Percentiles rank a stretch among this genome's conserved stretches.
Conservation (phyloP, 164 flowering plant species). For the Dillenia suffruticosa region DNA sequence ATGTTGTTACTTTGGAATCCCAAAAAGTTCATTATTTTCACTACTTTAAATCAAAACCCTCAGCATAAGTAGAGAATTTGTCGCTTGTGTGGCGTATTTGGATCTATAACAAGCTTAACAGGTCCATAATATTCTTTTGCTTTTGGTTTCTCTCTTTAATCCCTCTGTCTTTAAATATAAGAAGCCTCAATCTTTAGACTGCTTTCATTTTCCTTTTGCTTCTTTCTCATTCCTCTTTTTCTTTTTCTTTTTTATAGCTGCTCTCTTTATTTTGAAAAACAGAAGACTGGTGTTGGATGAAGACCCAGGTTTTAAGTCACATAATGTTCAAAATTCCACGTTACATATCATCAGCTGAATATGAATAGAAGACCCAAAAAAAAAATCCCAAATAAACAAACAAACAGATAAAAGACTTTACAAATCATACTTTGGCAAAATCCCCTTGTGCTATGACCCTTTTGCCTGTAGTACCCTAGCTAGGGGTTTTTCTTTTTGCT, state of each 20-base stretch:
- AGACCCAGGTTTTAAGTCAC: too few species aligned
- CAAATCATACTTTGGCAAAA: background rate
- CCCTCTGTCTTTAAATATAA: constrained; percentile 17
- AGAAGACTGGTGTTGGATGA: too few species aligned
- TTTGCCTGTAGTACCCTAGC: too few species aligned
- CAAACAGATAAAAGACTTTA: too few species aligned
- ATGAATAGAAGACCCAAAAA: too few species aligned
- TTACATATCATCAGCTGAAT: too few species aligned
- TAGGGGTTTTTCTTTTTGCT: too few species aligned
- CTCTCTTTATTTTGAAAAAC: too few species aligned
- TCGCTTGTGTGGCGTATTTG: constrained; percentile 25
- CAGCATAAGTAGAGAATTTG: constrained; percentile 58
- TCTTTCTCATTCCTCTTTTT: background rate
- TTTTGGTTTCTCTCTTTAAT: constrained; percentile 24
- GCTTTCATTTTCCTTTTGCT: constrained; percentile 13
- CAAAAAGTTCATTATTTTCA: constrained; percentile 32
- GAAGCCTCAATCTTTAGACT: constrained; percentile 33
- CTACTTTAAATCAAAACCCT: constrained; percentile 30
- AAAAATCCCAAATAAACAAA: too few species aligned
- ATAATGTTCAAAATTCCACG: too few species aligned
- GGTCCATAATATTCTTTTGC: constrained; percentile 19
- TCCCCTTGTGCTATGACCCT: background rate
- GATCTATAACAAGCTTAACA: constrained; percentile 7
- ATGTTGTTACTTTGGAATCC: constrained; percentile 56
- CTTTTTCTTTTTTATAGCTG: background rate